Evolutionary conservation across 345 rosid genomes (phyloP).

Genomic region (Hibiscus trionum): DNA sequence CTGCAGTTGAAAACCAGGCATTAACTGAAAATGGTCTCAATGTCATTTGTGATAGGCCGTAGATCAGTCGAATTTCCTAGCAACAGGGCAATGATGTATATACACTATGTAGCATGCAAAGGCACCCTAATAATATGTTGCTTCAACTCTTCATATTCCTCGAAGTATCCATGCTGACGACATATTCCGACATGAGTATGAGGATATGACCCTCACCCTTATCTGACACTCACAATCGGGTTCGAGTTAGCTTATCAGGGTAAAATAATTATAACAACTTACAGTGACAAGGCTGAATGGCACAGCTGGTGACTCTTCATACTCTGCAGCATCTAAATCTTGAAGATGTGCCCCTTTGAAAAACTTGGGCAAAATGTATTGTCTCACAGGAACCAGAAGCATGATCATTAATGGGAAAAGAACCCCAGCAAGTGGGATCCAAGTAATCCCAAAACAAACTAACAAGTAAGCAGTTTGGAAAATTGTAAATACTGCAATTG

Average conservation of each 20-base stretch:
- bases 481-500: conserved; percentile 59
- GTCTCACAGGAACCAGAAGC: conserved; percentile 86
- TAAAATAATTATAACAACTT: conserved; percentile 14
- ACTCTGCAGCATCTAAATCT: conserved; percentile 89
- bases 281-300: conserved; percentile 60
- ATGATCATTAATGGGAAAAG: conserved; percentile 88
- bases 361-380: conserved; percentile 68
- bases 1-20: conserved; percentile 21
- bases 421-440: conserved; percentile 90
- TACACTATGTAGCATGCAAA: no score
- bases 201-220: not conserved
- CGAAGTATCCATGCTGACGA: no score
- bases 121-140: not conserved
- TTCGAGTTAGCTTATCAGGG: not conserved
- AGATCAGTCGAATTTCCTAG: not conserved
- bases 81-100: not conserved
- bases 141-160: no score
- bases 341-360: conserved; percentile 88
- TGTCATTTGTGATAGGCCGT: no score
- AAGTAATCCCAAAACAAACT: conserved; percentile 78
- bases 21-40: no score
- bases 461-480: conserved; percentile 79
- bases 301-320: conserved; percentile 81
- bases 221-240: not conserved
- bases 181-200: no score